Base-by-base conservation (phyloP, 1,139 yeast genomes). In the Blastobotrys persicus region DNA sequence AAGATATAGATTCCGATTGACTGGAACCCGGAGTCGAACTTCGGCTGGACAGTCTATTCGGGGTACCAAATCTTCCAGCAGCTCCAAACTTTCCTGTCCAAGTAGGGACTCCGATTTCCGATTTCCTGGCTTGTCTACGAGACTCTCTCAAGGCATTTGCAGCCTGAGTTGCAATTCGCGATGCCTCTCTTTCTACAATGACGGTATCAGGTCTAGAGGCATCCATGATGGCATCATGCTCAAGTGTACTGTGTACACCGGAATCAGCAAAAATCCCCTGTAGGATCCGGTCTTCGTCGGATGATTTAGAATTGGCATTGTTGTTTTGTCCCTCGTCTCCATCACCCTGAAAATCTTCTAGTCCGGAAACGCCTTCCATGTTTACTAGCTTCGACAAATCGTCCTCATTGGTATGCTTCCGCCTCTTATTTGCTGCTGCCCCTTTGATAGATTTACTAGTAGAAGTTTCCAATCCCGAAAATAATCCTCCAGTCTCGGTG, bases 51-150 rank as follows among this genome's bases (percentile, higher is more conserved):
- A n/a, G 20, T 3, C 20, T 16, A 37, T 33, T n/a, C 12, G 19
- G 55, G 43, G 13, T 19, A n/a, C 48, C 62, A 44, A 34, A 60
- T 52, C 20, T 60, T 14, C 96, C 96, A 0, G 96, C 96, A 18
- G 73, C 67, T 0, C 98, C 98, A 71, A 85, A 88, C 58, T 79
- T 79, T 0, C 98, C 98, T 0, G 98, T 92, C 95, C 97, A 92
- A 0, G 98, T 92, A 0, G 97, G 98, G 0, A 86, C 83, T 2
- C 96, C 96, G 26, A 89, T 74, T 31, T 78, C 79, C 19, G 81
- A 80, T 53, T 74, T 76, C 47, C 88, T 75, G 0, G 96, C 80
- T 26, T 73, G 70, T 50, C 72, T 77, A 45, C 96, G 70, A 0
- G 96, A 88, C 52, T 78, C 77, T 50, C 81, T 75, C 51, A 92